These are phyloP conservation scores for Populus hybrid DNA, from an alignment of 441 rosid species.

Conservation along the genomic window DNA sequence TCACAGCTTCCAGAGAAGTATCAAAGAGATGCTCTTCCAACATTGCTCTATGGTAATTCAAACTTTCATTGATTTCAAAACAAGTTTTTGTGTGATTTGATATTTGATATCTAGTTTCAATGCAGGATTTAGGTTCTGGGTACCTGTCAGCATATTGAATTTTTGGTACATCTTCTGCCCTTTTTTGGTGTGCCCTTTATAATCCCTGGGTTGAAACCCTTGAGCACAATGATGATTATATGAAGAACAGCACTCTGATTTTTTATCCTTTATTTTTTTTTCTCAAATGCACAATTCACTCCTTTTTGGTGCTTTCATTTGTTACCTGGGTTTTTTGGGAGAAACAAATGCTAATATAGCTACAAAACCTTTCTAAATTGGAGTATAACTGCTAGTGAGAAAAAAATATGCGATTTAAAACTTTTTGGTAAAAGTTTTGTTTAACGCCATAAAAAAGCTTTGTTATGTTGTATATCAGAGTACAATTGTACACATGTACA, in stretches of 20 bases:
- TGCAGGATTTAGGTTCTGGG: conserved; percentile 94
- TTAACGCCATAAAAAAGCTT: not conserved
- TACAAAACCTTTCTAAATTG: not conserved
- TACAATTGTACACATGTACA: not conserved
- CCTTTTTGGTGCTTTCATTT: not conserved
- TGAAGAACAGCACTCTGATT: not conserved
- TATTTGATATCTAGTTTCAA: conserved; percentile 8
- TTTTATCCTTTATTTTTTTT: not conserved
- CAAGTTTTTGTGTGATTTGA: conserved; percentile 16
- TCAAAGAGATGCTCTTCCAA: conserved; percentile 72
- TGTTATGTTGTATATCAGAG: not conserved
- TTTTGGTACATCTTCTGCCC: conserved; percentile 51
- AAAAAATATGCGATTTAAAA: not conserved
- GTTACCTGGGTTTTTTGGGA: not conserved
- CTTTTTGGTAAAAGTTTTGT: not conserved
- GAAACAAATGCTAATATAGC: not conserved
- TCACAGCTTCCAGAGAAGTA: conserved; percentile 73
- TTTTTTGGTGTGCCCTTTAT: not conserved
- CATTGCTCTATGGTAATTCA: conserved; percentile 63
- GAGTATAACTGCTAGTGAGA: not conserved
- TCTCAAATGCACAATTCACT: not conserved
- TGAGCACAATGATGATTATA: not conserved
- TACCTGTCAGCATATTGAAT: conserved; percentile 82
- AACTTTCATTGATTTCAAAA: conserved; percentile 13
- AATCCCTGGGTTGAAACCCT: not conserved